Conservation (phyloP, 768 basidiomycete genomes). For the Rhodosporidiobolus sp. region DNA sequence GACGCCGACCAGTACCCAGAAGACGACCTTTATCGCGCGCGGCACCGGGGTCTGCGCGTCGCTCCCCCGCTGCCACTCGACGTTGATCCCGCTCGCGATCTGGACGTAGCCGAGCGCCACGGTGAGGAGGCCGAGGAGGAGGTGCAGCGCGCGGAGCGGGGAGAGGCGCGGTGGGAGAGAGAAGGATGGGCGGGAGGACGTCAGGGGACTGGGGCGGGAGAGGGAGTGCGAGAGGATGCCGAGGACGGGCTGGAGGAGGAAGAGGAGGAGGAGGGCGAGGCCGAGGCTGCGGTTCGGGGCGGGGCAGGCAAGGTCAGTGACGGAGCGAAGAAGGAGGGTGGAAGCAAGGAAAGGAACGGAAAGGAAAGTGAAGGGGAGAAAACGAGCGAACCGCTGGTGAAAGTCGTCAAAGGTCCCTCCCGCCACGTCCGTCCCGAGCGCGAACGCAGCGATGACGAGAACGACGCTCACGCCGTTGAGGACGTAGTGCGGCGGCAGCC, state of each 20-base stretch:
- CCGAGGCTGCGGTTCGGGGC: constrained; percentile 9
- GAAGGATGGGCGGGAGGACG: constrained; percentile 15
- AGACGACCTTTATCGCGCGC: background rate
- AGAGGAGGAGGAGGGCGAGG: constrained; percentile 21
- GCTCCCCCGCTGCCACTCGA: background rate
- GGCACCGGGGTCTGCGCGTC: background rate
- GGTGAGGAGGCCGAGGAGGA: constrained; percentile 15
- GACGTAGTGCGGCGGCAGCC: constrained; percentile 14
- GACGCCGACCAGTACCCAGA: constrained; percentile 1
- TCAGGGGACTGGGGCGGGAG: background rate
- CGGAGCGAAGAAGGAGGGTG: background rate
- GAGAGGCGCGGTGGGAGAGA: constrained; percentile 1
- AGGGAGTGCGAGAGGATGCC: constrained; percentile 12
- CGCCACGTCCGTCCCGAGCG: background rate
- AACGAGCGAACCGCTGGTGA: background rate
- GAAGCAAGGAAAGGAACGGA: too few species aligned
- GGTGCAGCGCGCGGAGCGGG: constrained; percentile 16
- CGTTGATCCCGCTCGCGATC: constrained; percentile 5
- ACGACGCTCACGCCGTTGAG: constrained; percentile 1
- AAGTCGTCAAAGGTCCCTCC: background rate
- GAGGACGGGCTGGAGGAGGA: constrained; percentile 19
- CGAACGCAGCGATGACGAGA: constrained; percentile 7
- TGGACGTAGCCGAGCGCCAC: constrained; percentile 16
- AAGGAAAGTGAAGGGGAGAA: background rate
- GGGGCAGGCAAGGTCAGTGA: too few species aligned